Conservation (phyloP, 441 rosid genomes). For the Syzygium malaccense region DNA sequence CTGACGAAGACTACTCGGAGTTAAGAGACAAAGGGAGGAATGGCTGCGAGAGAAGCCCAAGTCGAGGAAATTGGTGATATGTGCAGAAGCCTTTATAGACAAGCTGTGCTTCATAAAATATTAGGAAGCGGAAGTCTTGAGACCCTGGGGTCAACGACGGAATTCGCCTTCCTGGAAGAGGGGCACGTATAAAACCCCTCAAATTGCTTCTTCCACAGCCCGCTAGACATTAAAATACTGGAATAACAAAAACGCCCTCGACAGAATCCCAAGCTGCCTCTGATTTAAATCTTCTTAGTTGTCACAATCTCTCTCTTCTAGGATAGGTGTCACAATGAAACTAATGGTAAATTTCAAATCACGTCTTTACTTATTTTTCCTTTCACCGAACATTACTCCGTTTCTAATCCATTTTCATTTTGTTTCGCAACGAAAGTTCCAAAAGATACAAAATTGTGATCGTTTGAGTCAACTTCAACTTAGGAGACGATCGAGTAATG, state of each 20-base stretch:
- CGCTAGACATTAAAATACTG: too few relatives aligned
- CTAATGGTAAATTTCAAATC: not conserved
- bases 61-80: not conserved
- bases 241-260: too few relatives aligned
- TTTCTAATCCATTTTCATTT: not conserved
- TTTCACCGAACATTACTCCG: not conserved
- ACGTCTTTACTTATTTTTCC: not conserved
- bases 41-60: not conserved
- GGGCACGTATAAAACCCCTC: too few relatives aligned
- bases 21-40: not conserved
- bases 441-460: rapidly evolving
- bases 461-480: not conserved
- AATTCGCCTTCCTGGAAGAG: not conserved
- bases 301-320: not conserved
- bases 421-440: not conserved
- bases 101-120: too few relatives aligned
- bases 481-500: not conserved
- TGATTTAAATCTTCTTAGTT: not conserved
- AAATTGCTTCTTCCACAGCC: too few relatives aligned
- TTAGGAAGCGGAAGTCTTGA: not conserved
- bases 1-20: not conserved
- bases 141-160: not conserved
- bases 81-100: not conserved
- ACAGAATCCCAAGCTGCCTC: not conserved
- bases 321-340: not conserved